A percentile compares a stretch with the other conserved stretches of the same genome.
These are phyloP conservation scores for Aspergillus sojae DNA, from an alignment of 2,329 filamentous ascomycete species.

Conservation along the genomic window DNA sequence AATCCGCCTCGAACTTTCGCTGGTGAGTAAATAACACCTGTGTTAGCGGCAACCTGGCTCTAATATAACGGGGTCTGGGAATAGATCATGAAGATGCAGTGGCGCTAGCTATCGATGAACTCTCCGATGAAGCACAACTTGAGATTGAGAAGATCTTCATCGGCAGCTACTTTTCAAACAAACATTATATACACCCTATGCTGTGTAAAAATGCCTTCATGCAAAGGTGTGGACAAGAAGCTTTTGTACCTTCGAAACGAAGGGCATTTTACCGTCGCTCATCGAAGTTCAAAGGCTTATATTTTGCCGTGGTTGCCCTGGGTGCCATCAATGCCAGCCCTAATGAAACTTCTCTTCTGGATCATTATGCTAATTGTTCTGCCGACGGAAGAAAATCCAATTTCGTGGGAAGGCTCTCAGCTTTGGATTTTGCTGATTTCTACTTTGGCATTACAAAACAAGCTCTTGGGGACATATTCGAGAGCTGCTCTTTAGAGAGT, in stretches of 20 bases:
- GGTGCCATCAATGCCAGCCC: constrained; percentile 32
- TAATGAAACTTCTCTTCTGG: constrained; percentile 23
- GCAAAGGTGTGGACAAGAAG: constrained; percentile 25
- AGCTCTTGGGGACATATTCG: constrained; percentile 32
- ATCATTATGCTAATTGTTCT: constrained; percentile 22
- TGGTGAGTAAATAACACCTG: constrained; percentile 6
- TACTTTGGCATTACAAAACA: constrained; percentile 30
- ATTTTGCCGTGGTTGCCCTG: constrained; percentile 32
- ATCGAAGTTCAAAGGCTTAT: constrained; percentile 27
- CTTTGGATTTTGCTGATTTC: constrained; percentile 28
- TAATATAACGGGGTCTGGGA: background rate
- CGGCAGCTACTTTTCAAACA: constrained; percentile 29
- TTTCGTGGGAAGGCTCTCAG: constrained; percentile 10
- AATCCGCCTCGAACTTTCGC: background rate
- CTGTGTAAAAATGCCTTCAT: constrained; percentile 25
- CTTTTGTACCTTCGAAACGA: constrained; percentile 18
- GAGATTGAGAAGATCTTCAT: constrained; percentile 34
- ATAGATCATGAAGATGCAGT: constrained; percentile 12
- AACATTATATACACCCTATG: constrained; percentile 31
- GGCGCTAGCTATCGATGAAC: constrained; percentile 6
- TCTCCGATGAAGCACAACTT: constrained; percentile 17
- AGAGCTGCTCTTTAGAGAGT: constrained; percentile 31
- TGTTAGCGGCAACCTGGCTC: background rate
- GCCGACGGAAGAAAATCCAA: background rate
- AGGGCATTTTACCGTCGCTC: constrained; percentile 8